Evolutionary conservation across 176 grass and related monocot species (phyloP).

Genomic region (Eragrostis nindensis): DNA sequence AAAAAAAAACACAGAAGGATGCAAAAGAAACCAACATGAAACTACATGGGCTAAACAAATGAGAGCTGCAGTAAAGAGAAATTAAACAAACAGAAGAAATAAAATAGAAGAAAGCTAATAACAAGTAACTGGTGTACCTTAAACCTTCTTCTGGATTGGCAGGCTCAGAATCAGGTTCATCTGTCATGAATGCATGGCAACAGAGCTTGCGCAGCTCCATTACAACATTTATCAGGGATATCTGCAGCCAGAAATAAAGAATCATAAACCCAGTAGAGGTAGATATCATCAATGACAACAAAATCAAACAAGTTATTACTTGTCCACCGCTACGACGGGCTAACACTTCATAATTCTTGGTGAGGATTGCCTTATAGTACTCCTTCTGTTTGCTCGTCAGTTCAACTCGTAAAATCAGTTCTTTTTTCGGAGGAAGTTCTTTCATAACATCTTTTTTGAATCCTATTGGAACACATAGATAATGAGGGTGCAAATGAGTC

Average conservation of each 20-base stretch:
- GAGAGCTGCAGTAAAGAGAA: conserved; percentile 18
- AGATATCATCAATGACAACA: conserved; percentile 4
- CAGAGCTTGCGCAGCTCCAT: conserved; percentile 99
- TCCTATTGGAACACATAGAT: conserved; percentile 55
- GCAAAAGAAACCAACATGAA: conserved; percentile 7
- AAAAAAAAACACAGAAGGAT: too few species aligned
- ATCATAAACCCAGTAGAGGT: conserved; percentile 33
- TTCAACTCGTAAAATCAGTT: conserved; percentile 97
- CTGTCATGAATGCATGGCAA: conserved; percentile 96
- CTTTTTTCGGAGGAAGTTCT: conserved; percentile 98
- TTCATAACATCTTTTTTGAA: conserved; percentile 99
- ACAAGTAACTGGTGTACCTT: conserved; percentile 62
- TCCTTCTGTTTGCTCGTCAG: conserved; percentile 96
- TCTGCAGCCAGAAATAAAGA: conserved; percentile 53
- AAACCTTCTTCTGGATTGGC: conserved; percentile 83
- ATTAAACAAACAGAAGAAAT: conserved; percentile 29
- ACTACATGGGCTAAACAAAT: conserved; percentile 11
- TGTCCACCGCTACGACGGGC: conserved; percentile 88
- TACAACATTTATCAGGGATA: conserved; percentile 99
- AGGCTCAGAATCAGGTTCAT: conserved; percentile 82
- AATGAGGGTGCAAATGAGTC: conserved; percentile 35
- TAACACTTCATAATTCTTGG: conserved; percentile 94
- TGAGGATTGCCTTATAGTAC: conserved; percentile 99
- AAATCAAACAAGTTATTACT: conserved; percentile 57
- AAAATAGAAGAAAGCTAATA: conserved; percentile 33